Evolutionary conservation across 306 rosid genomes (phyloP).

Genomic region (Vigna trinervia): DNA sequence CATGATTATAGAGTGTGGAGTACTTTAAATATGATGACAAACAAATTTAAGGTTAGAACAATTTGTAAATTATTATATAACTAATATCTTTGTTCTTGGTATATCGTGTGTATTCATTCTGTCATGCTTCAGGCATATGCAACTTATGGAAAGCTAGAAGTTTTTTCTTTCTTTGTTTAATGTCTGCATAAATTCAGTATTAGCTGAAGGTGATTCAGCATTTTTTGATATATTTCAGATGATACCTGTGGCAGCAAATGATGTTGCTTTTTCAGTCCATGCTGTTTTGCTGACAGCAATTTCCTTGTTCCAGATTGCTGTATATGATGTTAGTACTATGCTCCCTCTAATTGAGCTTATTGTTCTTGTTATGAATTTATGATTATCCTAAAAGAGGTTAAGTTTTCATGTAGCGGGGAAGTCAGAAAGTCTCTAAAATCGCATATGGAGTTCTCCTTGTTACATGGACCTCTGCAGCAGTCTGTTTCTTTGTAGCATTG

Average conservation of each 20-base stretch:
- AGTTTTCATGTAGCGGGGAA: conserved; percentile 69
- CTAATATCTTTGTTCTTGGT: too few species aligned
- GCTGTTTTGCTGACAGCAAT: conserved; percentile 83
- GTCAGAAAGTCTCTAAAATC: conserved; percentile 72
- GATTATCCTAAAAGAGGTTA: conserved; percentile 13
- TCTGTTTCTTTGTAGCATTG: conserved; percentile 78
- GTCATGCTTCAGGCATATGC: too few species aligned
- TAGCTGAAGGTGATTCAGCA: background rate
- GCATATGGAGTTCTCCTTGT: conserved; percentile 58
- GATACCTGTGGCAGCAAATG: conserved; percentile 97
- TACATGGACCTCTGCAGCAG: conserved; percentile 72
- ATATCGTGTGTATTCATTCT: too few species aligned
- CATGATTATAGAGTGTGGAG: background rate
- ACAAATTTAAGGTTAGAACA: too few species aligned
- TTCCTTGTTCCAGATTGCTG: conserved; percentile 71
- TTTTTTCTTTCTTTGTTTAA: background rate
- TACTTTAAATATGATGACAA: too few species aligned
- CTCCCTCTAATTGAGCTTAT: background rate
- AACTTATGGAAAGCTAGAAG: too few species aligned
- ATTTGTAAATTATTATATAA: too few species aligned
- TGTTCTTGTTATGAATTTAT: conserved; percentile 14
- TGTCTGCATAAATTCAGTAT: background rate
- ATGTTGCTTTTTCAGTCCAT: conserved; percentile 87
- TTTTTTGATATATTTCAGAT: conserved; percentile 58
- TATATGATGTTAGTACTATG: conserved; percentile 68